Conservation (phyloP, 208 protist genomes). For the Leishmania arabica region DNA sequence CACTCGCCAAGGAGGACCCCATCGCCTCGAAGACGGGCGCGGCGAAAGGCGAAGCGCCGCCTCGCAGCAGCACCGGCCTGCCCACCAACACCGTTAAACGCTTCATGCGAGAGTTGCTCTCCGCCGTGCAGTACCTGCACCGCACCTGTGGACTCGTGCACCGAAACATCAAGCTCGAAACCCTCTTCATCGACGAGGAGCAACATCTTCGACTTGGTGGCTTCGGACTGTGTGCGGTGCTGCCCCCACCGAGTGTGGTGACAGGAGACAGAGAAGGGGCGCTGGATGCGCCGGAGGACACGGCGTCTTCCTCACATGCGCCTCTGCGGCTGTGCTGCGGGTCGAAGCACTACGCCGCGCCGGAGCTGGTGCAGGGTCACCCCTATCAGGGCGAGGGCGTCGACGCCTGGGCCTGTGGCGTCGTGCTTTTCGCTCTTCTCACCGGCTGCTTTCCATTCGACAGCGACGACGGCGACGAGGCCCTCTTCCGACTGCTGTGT, state of each 20-base stretch:
- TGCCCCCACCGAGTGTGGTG: conserved; percentile 12
- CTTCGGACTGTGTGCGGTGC: conserved; percentile 60
- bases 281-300: background rate
- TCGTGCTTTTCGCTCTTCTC: conserved; percentile 94
- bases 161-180: conserved; percentile 83
- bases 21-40: background rate
- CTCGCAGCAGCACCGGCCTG: conserved; percentile 9
- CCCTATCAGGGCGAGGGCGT: conserved; percentile 91
- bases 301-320: conserved; percentile 7
- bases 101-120: conserved; percentile 54
- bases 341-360: conserved; percentile 90
- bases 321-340: conserved; percentile 75
- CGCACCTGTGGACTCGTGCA: conserved; percentile 54
- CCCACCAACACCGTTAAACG: conserved; percentile 35
- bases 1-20: conserved; percentile 4
- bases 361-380: conserved; percentile 88
- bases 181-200: conserved; percentile 54
- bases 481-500: conserved; percentile 48
- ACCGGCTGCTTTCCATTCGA: conserved; percentile 92
- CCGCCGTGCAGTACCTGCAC: conserved; percentile 61
- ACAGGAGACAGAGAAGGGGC: background rate
- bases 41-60: background rate
- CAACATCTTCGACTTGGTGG: conserved; percentile 56
- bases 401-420: conserved; percentile 96
- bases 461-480: conserved; percentile 33